Percentiles rank a stretch among this genome's conserved stretches.
These are phyloP conservation scores for Neurospora terricola DNA, from an alignment of 495 filamentous ascomycete genomes.

Conservation along the genomic window DNA sequence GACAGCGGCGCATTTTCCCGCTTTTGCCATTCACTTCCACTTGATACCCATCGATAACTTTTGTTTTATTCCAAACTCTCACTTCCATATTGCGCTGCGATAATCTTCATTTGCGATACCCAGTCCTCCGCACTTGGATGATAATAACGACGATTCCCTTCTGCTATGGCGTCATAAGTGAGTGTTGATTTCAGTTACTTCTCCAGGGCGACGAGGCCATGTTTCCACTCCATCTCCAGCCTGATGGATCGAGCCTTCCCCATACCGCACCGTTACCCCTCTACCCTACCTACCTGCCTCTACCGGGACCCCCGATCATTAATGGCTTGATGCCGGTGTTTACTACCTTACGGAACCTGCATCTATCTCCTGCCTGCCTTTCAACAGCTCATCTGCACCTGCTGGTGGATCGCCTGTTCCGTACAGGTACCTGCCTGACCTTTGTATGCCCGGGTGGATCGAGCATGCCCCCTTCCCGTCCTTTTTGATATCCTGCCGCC, in stretches of 20 bases:
- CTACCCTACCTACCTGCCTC: neutral
- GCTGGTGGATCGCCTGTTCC: neutral
- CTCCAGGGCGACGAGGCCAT: neutral
- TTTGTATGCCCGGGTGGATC: neutral
- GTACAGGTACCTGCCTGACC: neutral
- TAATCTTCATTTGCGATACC: neutral
- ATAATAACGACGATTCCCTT: neutral
- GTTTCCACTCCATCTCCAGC: neutral
- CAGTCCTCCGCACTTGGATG: neutral
- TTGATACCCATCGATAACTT: neutral
- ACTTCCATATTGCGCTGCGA: neutral
- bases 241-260: neutral
- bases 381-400: neutral
- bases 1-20: neutral
- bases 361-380: neutral
- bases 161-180: neutral
- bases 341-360: neutral
- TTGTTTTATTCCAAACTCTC: neutral
- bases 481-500: neutral
- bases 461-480: neutral
- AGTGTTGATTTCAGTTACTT: neutral
- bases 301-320: neutral
- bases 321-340: neutral
- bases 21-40: neutral
- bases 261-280: neutral